These are phyloP conservation scores for Hanseniaspora taiwanica DNA, from an alignment of 805 yeast species.

Conservation along the genomic window DNA sequence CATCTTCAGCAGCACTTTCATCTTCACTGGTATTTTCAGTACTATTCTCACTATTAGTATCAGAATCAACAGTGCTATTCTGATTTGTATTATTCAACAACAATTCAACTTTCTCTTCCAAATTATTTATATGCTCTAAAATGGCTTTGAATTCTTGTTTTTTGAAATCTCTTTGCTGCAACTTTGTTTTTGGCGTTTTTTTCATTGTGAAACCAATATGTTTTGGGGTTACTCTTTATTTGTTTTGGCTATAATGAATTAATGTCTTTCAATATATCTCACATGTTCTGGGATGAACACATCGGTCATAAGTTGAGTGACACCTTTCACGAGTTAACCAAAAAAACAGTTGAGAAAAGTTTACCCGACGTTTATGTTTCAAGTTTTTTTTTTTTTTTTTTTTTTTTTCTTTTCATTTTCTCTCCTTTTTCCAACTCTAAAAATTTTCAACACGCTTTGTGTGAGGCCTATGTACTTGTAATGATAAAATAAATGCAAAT, in stretches of 20 bases:
- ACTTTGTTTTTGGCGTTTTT: neutral
- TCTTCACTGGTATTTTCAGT: slow-evolving; percentile 1
- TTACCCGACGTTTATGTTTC: no score
- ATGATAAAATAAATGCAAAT: neutral
- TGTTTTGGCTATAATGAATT: no score
- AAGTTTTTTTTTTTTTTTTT: no score
- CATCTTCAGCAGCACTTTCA: slow-evolving; percentile 1
- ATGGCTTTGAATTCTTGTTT: slow-evolving; percentile 6
- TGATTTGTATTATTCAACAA: no score
- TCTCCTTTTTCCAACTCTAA: no score
- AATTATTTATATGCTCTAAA: neutral
- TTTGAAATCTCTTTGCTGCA: slow-evolving; percentile 7
- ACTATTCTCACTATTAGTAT: neutral
- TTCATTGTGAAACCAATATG: neutral
- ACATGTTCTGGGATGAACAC: no score
- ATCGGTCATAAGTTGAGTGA: no score
- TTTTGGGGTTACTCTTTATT: neutral
- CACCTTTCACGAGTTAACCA: no score
- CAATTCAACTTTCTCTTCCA: slow-evolving; percentile 3
- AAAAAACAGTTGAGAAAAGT: no score
- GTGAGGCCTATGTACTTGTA: neutral
- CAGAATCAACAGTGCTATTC: neutral
- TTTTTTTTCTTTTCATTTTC: no score
- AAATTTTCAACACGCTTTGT: no score
- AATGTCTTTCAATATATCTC: no score